Evolutionary conservation across 495 filamentous ascomycete genomes (phyloP), one percentile per base, ranked within the genome.

Genomic region (Penicillium cinerascens): DNA sequence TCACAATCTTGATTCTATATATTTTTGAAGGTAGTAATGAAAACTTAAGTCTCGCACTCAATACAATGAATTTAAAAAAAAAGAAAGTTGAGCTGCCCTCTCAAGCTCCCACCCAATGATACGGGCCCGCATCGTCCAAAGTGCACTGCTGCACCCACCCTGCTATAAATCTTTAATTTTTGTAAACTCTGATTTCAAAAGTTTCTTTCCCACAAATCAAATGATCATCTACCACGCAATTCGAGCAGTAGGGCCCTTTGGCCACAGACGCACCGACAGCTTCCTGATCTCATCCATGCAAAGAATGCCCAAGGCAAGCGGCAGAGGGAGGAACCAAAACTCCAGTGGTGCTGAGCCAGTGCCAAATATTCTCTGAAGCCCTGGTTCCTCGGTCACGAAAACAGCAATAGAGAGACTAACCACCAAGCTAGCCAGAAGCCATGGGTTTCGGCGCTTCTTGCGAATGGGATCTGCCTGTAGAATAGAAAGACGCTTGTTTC

Each of bases 251-350:
- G 56, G 10, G 0, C 61, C 51, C 6, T 38, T 15, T 1, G 65
- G 59, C 65, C 65, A 68, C 10, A 59, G 52, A 18, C 61, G 25
- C 0, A 63, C 65, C 2, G 15, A 35, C 0, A 51, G 49, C 45
- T 65, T 68, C 16, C 59, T 44, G 8, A 22, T 10, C 47, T 67
- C 61, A 54, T 67, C 47, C 10, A 63, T 41, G 18, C 79, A 51
- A 35, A 88, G 55, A 33, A 87, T 66, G 0, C 77, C 85, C 37
- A 86, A 8, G 0, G 82, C 86, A 52, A 87, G 84, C 0, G 79
- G 71, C 52, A 78, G 78, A 0, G 86, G 86, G 25, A 89, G 55
- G 60, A 89, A 87, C 71, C 76, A 88, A 60, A 87, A 66, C 65
- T 83, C 85, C 0, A 78, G 79, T 0, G 84, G 83, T 1, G 87